Evolutionary conservation across 768 basidiomycete species (phyloP), one percentile per base, ranked within the genome.

Genomic region (Panellus pusillus): DNA sequence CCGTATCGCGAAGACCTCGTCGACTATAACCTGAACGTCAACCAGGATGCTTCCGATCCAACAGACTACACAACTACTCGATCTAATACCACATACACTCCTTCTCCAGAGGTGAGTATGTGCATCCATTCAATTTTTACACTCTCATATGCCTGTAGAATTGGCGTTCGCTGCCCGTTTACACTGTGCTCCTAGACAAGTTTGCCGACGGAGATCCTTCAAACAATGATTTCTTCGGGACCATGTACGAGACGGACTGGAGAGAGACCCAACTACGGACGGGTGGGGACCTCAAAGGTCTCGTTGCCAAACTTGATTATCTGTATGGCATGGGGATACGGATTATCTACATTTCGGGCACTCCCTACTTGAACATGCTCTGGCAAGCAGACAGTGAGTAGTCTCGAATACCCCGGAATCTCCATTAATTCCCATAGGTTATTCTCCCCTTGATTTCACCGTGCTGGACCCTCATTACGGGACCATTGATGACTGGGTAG

Each of bases 381-480:
- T 96, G 93, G 93, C 88, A 94, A 66, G 89, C 92, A 3, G 93
- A 96, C 80, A 93, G 93, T 94, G 48, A 66, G 92, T 81, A 20
- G 37, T 17, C 29, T 37, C 39, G 39, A 35, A 27, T 47, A 50
- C 28, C 44, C 37, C 32, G 9, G 44, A 36, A 40, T 27, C 43
- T 31, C 20, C 44, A 43, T 57, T 52, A 35, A 55, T 46, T 44
- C 31, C 54, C 57, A 17, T 52, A 91, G 93, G 93, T 71, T 97
- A 96, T 68, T 97, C 94, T 19, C 91, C 93, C 4, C 79, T 97
- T 55, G 94, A 97, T 68, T 93, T 96, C 62, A 86, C 83, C 45
- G 83, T 95, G 5, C 72, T 94, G 31, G 94, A 97, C 70, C 94
- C 94, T 35, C 94, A 97, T 65, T 96, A 89, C 84, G 94, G 94